A percentile compares a stretch with the other conserved stretches of the same genome.
These are phyloP conservation scores for Toxicodendron radicans DNA, from an alignment of 345 rosid species.

Conservation along the genomic window DNA sequence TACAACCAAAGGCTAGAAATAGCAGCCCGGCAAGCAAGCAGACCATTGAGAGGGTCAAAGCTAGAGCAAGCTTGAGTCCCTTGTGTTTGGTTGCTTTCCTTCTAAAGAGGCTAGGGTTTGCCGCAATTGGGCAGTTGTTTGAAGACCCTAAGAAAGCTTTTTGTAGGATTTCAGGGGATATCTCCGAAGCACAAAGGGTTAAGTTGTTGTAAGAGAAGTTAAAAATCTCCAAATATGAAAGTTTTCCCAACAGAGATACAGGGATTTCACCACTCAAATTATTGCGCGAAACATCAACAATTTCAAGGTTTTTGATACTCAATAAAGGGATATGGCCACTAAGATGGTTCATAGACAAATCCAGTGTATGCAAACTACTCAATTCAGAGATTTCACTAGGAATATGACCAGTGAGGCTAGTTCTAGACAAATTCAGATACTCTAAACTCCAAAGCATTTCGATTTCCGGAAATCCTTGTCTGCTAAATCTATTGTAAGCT, in stretches of 20 bases:
- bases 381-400: slow-evolving; percentile 53
- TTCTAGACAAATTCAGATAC: slow-evolving; percentile 76
- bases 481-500: slow-evolving; percentile 70
- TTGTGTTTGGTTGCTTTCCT: slow-evolving; percentile 41
- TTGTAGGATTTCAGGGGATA: slow-evolving; percentile 44
- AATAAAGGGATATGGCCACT: slow-evolving; percentile 57
- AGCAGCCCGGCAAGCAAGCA: slow-evolving; percentile 61
- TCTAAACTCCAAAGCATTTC: slow-evolving; percentile 50
- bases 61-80: slow-evolving; percentile 65
- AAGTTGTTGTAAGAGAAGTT: slow-evolving; percentile 92
- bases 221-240: slow-evolving; percentile 62
- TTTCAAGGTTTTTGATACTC: slow-evolving; percentile 44
- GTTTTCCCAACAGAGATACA: slow-evolving; percentile 45
- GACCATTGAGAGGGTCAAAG: slow-evolving; percentile 62
- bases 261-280: slow-evolving; percentile 86
- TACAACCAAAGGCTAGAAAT: slow-evolving; percentile 68
- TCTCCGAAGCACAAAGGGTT: slow-evolving; percentile 59
- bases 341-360: slow-evolving; percentile 76
- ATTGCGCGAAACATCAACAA: slow-evolving; percentile 75
- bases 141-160: slow-evolving; percentile 61
- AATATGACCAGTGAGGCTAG: slow-evolving; percentile 62
- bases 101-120: slow-evolving; percentile 59
- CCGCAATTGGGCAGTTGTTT: slow-evolving; percentile 88
- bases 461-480: slow-evolving; percentile 56
- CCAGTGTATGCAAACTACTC: slow-evolving; percentile 54